A percentile compares a stretch with the other conserved stretches of the same genome.
Evolutionary conservation across 1,284 basidiomycete species (phyloP).

Genomic region (Afroboletus lepidellus): DNA sequence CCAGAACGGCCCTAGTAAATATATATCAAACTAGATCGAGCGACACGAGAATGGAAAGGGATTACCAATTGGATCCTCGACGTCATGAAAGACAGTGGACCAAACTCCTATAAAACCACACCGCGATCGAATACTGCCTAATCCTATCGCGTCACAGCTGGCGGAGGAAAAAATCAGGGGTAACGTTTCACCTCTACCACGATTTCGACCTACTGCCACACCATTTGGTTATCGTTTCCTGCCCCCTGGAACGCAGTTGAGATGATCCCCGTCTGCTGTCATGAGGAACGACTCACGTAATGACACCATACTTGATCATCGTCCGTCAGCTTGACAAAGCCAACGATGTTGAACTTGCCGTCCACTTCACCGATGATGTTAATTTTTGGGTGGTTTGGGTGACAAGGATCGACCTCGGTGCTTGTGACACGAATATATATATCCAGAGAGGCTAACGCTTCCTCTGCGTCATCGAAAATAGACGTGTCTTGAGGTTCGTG

Average conservation of each 20-base stretch:
- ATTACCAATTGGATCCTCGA: slow-evolving; percentile 53
- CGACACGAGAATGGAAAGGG: not conserved
- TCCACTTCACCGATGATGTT: slow-evolving; percentile 52
- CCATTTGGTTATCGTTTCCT: slow-evolving; percentile 54
- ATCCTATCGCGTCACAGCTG: slow-evolving; percentile 63
- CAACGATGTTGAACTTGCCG: slow-evolving; percentile 45
- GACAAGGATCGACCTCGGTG: slow-evolving; percentile 42
- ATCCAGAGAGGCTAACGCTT: slow-evolving; percentile 49
- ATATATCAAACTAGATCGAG: not conserved
- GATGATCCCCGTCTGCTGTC: not conserved
- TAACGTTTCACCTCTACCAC: not conserved
- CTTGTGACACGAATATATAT: slow-evolving; percentile 46
- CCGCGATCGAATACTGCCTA: slow-evolving; percentile 58
- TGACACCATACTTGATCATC: slow-evolving; percentile 61
- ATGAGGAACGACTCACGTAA: slow-evolving; percentile 46
- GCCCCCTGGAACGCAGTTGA: slow-evolving; percentile 40
- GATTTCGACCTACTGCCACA: slow-evolving; percentile 54
- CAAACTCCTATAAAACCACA: slow-evolving; percentile 64
- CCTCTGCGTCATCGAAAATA: slow-evolving; percentile 50
- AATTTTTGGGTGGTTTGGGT: slow-evolving; percentile 54
- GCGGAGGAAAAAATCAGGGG: not conserved
- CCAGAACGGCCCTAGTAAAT: slow-evolving; percentile 30
- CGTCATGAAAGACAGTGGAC: slow-evolving; percentile 67
- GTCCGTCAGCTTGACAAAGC: slow-evolving; percentile 54
- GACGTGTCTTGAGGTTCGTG: slow-evolving; percentile 39